Base-by-base conservation (phyloP, 2,329 filamentous ascomycete species). In the Plenodomus lindquistii region DNA sequence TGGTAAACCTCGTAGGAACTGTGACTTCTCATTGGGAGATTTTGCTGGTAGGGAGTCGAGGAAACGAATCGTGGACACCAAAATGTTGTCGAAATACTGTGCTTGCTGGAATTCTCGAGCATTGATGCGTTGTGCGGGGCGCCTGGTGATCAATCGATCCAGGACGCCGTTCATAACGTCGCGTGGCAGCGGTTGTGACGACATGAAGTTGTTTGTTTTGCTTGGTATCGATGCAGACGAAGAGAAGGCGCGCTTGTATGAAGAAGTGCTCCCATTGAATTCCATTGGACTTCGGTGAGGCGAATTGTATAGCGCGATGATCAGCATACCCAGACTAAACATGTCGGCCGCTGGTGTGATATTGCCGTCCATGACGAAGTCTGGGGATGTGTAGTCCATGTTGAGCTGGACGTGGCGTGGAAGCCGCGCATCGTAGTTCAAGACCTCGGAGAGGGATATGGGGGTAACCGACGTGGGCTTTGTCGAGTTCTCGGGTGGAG, bases 11-110 rank as follows among this genome's bases (percentile, higher is more conserved):
- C 91, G 85, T 81, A 99, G 84, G 69, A 99, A 99, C 48, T 91
- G 87, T 6, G 87, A 82, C 70, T 99, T 99, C 67, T 99, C 94
- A 54, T 85, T 89, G 0, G 89, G 82, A 1, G 91, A 96, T 75
- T 99, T 99, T 27, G 90, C 89, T 0, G 94, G 93, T 50, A 99
- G 84, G 0, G 86, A 83, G 62, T 99, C 94, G 20, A 99, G 78
- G 66, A 99, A 99, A 11, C 94, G 89, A 54, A 99, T 96, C 0
- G 94, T 97, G 0, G 92, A 96, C 18, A 99, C 91, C 4, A 99
- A 79, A 38, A 97, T 89, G 65, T 97, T 99, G 73, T 99, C 91
- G 69, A 99, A 99, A 69, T 95, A 99, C 58, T 90, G 86, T 65
- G 91, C 95, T 71, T 97, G 85, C 67, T 99, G 94, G 60, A 99